Conservation (phyloP, 306 rosid species). For the Comarum palustre region DNA sequence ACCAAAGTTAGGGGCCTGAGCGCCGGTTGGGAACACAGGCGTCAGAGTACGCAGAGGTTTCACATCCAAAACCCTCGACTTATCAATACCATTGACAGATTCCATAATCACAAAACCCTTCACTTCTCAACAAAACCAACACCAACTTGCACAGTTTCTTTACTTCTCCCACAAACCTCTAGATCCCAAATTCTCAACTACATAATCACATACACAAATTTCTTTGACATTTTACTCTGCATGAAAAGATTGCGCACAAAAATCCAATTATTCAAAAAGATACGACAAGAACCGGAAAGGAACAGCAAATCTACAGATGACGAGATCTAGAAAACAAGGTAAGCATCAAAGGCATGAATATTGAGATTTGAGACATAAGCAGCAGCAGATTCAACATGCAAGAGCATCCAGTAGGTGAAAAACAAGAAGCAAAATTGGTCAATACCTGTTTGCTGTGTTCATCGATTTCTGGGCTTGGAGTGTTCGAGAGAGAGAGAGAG, state of each 20-base stretch:
- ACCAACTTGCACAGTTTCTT: background rate
- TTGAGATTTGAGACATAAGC: background rate
- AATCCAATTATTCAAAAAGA: background rate
- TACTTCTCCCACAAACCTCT: background rate
- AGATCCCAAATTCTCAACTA: background rate
- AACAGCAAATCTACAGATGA: background rate
- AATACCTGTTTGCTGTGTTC: conserved; percentile 8
- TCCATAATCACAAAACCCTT: conserved; percentile 42
- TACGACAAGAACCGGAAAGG: background rate
- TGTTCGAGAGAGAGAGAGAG: background rate
- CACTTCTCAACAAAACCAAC: background rate
- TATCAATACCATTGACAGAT: conserved; percentile 48
- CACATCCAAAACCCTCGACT: conserved; percentile 53
- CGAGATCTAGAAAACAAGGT: conserved; percentile 12
- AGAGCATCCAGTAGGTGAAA: background rate
- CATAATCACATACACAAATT: background rate
- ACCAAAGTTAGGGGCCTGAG: conserved; percentile 31
- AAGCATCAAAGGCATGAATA: background rate
- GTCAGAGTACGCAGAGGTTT: conserved; percentile 56
- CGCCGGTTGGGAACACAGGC: conserved; percentile 43
- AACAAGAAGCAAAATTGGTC: background rate
- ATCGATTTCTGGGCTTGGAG: conserved; percentile 1
- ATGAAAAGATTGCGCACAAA: background rate
- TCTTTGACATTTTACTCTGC: conserved; percentile 8
- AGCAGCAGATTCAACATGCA: conserved; percentile 12